phyloP scores from a whole-genome alignment of 2,329 filamentous ascomycete species.

The Aspergillus carbonarius region DNA sequence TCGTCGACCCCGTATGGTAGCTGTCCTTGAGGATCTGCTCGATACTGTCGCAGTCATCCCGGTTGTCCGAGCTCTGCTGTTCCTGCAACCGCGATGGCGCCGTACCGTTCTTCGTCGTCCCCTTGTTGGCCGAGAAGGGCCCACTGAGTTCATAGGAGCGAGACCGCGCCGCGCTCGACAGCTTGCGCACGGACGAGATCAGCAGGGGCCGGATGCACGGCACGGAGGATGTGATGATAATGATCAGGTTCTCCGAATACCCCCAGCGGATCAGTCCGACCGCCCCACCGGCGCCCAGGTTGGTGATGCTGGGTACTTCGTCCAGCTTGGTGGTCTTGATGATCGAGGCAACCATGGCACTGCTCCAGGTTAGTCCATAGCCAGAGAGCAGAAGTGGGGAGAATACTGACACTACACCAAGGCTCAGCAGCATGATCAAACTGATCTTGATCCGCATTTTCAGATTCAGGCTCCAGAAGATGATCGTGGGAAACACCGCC shows the following conservation, averaged over 20 bases:
- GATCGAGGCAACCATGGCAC: constrained; percentile 33
- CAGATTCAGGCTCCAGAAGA: constrained; percentile 33
- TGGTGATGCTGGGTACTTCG: constrained; percentile 27
- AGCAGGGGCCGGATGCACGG: constrained; percentile 32
- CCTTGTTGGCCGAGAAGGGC: constrained; percentile 21
- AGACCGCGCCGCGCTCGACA: constrained; percentile 26
- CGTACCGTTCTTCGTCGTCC: constrained; percentile 18
- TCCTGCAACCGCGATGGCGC: constrained; percentile 16
- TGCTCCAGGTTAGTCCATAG: constrained; percentile 6
- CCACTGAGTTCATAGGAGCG: constrained; percentile 30
- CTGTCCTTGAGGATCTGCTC: constrained; percentile 26
- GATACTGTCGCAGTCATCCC: constrained; percentile 23
- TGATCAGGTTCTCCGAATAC: constrained; percentile 29
- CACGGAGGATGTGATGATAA: constrained; percentile 33
- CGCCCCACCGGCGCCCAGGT: constrained; percentile 25
- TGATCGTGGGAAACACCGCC: constrained; percentile 28
- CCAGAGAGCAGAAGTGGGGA: not conserved
- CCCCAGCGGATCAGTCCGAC: constrained; percentile 32
- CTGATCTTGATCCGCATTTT: constrained; percentile 30
- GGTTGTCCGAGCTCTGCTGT: constrained; percentile 13
- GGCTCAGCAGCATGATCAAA: constrained; percentile 27
- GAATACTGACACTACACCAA: constrained; percentile 30
- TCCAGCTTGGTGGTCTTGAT: constrained; percentile 32
- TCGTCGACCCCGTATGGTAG: constrained; percentile 7
- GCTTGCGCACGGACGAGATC: constrained; percentile 31